Conservation (phyloP, 2,329 filamentous ascomycete species). For the Monilinia fructigena region DNA sequence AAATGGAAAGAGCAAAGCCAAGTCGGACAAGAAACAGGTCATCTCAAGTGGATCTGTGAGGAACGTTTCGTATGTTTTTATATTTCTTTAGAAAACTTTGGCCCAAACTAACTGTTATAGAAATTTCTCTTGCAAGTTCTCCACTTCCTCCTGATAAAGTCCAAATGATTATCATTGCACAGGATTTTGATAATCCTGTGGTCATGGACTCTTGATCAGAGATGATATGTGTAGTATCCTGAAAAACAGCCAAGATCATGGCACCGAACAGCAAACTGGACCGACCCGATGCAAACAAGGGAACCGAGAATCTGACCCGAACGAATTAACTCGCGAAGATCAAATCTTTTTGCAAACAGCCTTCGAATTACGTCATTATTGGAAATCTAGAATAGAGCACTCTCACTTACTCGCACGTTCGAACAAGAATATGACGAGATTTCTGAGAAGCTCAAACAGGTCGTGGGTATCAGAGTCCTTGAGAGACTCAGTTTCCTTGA, state of each 20-base stretch:
- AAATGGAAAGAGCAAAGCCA: slow-evolving; percentile 69
- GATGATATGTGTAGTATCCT: slow-evolving; percentile 91
- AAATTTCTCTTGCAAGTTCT: slow-evolving; percentile 96
- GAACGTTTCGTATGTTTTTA: slow-evolving; percentile 67
- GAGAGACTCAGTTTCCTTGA: slow-evolving; percentile 85
- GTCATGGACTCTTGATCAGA: slow-evolving; percentile 93
- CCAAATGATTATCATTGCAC: slow-evolving; percentile 94
- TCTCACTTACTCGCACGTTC: slow-evolving; percentile 78
- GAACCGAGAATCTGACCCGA: slow-evolving; percentile 79
- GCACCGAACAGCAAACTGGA: slow-evolving; percentile 97
- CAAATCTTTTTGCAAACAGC: slow-evolving; percentile 93
- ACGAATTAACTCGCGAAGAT: slow-evolving; percentile 88
- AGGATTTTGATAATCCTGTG: slow-evolving; percentile 80
- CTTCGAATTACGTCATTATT: slow-evolving; percentile 94
- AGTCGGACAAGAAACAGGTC: slow-evolving; percentile 97
- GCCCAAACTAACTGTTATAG: slow-evolving; percentile 35
- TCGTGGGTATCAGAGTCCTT: slow-evolving; percentile 91
- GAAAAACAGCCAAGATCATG: slow-evolving; percentile 91
- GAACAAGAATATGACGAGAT: slow-evolving; percentile 92
- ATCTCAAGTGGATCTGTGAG: slow-evolving; percentile 89
- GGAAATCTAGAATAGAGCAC: slow-evolving; percentile 95
- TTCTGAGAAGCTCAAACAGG: slow-evolving; percentile 76
- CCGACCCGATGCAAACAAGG: slow-evolving; percentile 75
- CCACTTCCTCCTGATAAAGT: slow-evolving; percentile 82
- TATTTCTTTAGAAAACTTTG: not conserved